Evolutionary conservation across 495 filamentous ascomycete species (phyloP).

Genomic region (Podospora pseudopauciseta): DNA sequence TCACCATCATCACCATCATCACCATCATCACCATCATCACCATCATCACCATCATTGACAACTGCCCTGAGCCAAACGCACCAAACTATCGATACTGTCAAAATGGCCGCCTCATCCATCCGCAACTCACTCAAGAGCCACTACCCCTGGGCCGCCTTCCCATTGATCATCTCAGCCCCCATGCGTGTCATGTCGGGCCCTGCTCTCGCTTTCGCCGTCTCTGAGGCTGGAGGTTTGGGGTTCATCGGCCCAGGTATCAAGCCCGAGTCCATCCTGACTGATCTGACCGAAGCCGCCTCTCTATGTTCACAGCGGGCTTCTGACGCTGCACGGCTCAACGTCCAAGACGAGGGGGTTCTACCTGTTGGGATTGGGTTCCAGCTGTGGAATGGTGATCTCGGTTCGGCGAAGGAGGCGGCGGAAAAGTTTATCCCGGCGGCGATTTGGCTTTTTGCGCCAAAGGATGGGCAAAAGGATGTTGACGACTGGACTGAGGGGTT

Average conservation of each 20-base stretch:
- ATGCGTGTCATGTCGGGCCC: slow-evolving; percentile 70
- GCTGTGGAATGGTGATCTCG: slow-evolving; percentile 74
- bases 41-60: no score
- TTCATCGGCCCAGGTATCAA: slow-evolving; percentile 88
- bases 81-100: neutral
- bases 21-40: no score
- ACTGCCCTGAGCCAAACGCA: no score
- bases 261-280: slow-evolving; percentile 68
- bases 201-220: slow-evolving; percentile 82
- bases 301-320: slow-evolving; percentile 34
- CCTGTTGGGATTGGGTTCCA: slow-evolving; percentile 89
- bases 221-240: slow-evolving; percentile 88
- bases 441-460: slow-evolving; percentile 68
- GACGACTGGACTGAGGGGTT: slow-evolving; percentile 53
- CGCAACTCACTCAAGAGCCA: slow-evolving; percentile 12
- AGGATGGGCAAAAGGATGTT: slow-evolving; percentile 43
- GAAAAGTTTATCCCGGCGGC: slow-evolving; percentile 55
- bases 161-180: slow-evolving; percentile 65
- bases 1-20: no score
- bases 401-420: slow-evolving; percentile 42
- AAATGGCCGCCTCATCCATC: slow-evolving; percentile 10
- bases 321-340: slow-evolving; percentile 51
- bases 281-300: slow-evolving; percentile 66
- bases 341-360: slow-evolving; percentile 58
- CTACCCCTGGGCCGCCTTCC: slow-evolving; percentile 63